Evolutionary conservation across 1,139 yeast species (phyloP).

Genomic region (Hyphopichia wangnamkhiaoensis): DNA sequence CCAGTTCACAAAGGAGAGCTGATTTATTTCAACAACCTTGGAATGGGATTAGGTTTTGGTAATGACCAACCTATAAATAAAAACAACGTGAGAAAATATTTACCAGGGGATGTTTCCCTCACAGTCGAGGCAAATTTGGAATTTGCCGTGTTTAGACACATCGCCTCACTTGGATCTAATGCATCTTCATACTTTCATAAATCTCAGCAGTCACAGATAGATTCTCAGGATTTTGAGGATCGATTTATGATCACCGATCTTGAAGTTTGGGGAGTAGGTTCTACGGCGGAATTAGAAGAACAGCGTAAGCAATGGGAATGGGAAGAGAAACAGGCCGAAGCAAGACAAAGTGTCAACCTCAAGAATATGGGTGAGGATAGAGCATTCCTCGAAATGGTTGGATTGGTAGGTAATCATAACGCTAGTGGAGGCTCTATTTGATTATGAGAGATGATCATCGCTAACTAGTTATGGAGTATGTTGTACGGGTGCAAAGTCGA

Average conservation of each 20-base stretch:
- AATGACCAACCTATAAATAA: conserved; percentile 59
- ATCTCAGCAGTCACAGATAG: conserved; percentile 21
- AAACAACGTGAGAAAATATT: conserved; percentile 35
- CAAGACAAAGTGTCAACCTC: conserved; percentile 69
- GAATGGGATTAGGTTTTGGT: conserved; percentile 85
- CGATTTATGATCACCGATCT: conserved; percentile 71
- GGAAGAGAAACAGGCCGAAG: conserved; percentile 85
- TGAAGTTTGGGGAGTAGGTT: conserved; percentile 93
- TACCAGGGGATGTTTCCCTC: conserved; percentile 73
- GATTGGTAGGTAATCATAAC: conserved; percentile 72
- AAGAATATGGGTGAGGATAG: conserved; percentile 74
- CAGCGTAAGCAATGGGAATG: conserved; percentile 84
- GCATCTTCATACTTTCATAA: conserved; percentile 28
- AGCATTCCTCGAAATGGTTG: conserved; percentile 89
- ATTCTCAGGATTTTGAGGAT: conserved; percentile 58
- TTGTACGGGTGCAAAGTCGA: not conserved
- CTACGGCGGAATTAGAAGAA: conserved; percentile 69
- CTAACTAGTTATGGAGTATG: not conserved
- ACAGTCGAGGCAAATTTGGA: conserved; percentile 79
- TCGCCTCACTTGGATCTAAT: conserved; percentile 31
- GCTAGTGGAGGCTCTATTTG: conserved; percentile 53
- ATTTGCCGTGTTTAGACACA: conserved; percentile 75
- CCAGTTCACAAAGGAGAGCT: conserved; percentile 35
- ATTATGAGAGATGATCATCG: conserved; percentile 1
- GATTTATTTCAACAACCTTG: conserved; percentile 65